Evolutionary conservation across 1,139 yeast genomes (phyloP).

Genomic region (Scheffersomyces segobiensis): DNA sequence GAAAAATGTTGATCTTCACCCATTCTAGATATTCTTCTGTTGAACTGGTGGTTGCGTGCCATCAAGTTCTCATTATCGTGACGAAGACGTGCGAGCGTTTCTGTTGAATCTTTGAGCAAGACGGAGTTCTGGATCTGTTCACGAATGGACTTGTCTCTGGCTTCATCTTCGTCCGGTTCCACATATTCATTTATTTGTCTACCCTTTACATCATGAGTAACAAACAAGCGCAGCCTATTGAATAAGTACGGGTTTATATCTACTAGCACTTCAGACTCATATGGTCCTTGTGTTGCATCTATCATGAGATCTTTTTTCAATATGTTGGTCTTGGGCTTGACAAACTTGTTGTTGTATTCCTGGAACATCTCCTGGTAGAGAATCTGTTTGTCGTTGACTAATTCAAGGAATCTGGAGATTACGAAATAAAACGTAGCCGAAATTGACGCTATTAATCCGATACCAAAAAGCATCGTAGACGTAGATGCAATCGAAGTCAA

Average conservation of each 20-base stretch:
- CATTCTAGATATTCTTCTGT: constrained; percentile 9
- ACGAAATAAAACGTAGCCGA: constrained; percentile 42
- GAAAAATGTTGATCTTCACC: constrained; percentile 7
- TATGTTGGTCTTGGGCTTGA: constrained; percentile 59
- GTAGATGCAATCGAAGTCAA: constrained; percentile 15
- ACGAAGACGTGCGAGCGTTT: constrained; percentile 10
- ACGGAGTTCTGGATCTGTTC: constrained; percentile 6
- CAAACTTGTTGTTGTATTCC: constrained; percentile 65
- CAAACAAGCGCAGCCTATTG: constrained; percentile 43
- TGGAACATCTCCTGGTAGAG: constrained; percentile 61
- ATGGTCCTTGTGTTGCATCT: constrained; percentile 56
- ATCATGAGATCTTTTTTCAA: constrained; percentile 62
- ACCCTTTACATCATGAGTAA: constrained; percentile 50
- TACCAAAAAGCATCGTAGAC: constrained; percentile 16
- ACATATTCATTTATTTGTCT: constrained; percentile 17
- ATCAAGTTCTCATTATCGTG: constrained; percentile 14
- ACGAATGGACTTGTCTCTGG: not conserved
- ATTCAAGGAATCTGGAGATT: constrained; percentile 45
- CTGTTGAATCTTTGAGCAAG: constrained; percentile 12
- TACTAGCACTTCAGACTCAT: constrained; percentile 30
- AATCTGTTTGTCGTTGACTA: constrained; percentile 60
- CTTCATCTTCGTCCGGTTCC: not conserved
- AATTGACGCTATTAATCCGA: constrained; percentile 25
- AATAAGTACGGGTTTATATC: constrained; percentile 30
- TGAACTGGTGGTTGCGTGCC: constrained; percentile 11